A percentile compares a stretch with the other conserved stretches of the same genome.
These are phyloP conservation scores for Aspergillus melleus DNA, from an alignment of 2,329 filamentous ascomycete species.

Conservation along the genomic window DNA sequence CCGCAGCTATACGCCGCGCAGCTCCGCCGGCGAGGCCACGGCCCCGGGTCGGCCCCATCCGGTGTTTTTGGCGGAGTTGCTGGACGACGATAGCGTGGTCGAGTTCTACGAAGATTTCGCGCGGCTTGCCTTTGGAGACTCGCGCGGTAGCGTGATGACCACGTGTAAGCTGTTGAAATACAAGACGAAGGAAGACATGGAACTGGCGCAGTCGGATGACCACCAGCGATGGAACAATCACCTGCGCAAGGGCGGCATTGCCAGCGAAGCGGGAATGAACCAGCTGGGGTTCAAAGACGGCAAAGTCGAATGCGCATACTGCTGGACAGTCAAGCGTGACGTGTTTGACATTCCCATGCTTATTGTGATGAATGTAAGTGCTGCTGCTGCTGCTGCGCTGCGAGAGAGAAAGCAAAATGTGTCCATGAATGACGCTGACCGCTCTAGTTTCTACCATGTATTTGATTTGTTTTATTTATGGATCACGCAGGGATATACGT, in stretches of 20 bases:
- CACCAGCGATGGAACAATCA: constrained; percentile 48
- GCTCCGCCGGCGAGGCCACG: constrained; percentile 35
- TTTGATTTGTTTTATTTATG: constrained; percentile 31
- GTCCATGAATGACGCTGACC: constrained; percentile 12
- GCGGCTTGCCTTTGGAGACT: constrained; percentile 87
- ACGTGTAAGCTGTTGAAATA: constrained; percentile 90
- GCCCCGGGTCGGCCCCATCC: constrained; percentile 63
- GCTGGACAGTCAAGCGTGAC: constrained; percentile 95
- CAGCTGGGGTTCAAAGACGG: constrained; percentile 78
- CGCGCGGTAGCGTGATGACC: constrained; percentile 78
- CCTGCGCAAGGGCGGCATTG: constrained; percentile 47
- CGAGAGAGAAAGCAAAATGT: background rate
- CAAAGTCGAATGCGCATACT: constrained; percentile 92
- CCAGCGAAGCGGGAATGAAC: constrained; percentile 67
- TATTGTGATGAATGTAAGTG: constrained; percentile 94
- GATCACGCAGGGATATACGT: background rate
- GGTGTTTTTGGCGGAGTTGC: constrained; percentile 85
- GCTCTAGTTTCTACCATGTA: constrained; percentile 47
- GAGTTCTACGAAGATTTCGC: constrained; percentile 97
- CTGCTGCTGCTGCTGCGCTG: too few species aligned
- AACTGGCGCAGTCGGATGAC: constrained; percentile 45
- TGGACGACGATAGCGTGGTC: constrained; percentile 90
- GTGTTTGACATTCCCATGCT: constrained; percentile 98
- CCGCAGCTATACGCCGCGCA: constrained; percentile 51
- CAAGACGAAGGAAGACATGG: constrained; percentile 65